These are phyloP conservation scores for Leccinum olivaceopallidum DNA, from an alignment of 768 basidiomycete species.

Conservation along the genomic window DNA sequence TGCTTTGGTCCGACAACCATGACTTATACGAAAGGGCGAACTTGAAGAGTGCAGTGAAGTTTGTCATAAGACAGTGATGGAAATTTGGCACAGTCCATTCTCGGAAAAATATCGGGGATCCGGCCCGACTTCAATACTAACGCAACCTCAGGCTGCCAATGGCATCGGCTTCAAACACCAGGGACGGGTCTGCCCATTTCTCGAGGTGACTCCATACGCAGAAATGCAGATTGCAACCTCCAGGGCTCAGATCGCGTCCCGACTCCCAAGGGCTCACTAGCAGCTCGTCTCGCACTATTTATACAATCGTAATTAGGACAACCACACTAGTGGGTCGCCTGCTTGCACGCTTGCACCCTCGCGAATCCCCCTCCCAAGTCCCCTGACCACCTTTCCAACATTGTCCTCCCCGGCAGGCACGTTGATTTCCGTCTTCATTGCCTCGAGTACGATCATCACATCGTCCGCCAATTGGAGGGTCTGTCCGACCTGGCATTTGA, in stretches of 20 bases:
- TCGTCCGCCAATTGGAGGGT: slow-evolving; percentile 41
- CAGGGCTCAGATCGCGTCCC: too few species aligned
- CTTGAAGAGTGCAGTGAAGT: not conserved
- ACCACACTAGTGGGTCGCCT: slow-evolving; percentile 45
- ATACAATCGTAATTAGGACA: not conserved
- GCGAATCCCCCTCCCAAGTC: slow-evolving; percentile 40
- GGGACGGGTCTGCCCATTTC: too few species aligned
- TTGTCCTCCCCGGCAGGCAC: slow-evolving; percentile 46
- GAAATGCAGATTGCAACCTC: too few species aligned
- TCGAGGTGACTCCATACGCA: too few species aligned
- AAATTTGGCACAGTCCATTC: too few species aligned
- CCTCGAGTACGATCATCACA: slow-evolving; percentile 53
- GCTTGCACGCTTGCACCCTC: slow-evolving; percentile 48
- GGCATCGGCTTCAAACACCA: too few species aligned
- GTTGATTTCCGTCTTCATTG: slow-evolving; percentile 67
- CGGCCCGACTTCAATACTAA: too few species aligned
- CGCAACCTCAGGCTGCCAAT: too few species aligned
- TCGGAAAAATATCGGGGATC: too few species aligned
- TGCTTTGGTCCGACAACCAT: not conserved
- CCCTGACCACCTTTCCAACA: slow-evolving; percentile 44
- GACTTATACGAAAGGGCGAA: not conserved
- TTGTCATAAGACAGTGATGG: too few species aligned
- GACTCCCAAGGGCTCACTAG: too few species aligned
- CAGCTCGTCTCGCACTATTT: too few species aligned
- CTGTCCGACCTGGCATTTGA: slow-evolving; percentile 45